Evolutionary conservation across 345 rosid species (phyloP).

Genomic region (Dipteronia sinensis): DNA sequence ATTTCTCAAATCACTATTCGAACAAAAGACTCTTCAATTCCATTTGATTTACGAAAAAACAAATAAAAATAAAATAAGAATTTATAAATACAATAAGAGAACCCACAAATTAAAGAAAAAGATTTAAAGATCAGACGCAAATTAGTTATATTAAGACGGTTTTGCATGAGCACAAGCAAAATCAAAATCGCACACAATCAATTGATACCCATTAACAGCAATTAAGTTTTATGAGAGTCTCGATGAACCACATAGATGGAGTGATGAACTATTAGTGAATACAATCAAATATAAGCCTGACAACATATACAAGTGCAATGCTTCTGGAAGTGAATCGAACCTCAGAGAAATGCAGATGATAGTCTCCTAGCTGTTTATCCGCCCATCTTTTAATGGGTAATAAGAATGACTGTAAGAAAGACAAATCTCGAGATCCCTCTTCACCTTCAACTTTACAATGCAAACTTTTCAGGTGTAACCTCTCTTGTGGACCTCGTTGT

Average conservation of each 20-base stretch:
- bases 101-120: not conserved
- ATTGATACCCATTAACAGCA: not conserved
- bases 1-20: not conserved
- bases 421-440: slow-evolving; percentile 48
- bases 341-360: slow-evolving; percentile 89
- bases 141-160: not conserved
- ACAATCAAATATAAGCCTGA: not conserved
- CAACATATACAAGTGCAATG: not conserved
- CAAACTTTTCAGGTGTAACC: slow-evolving; percentile 85
- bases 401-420: slow-evolving; percentile 85
- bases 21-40: not conserved
- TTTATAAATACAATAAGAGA: not conserved
- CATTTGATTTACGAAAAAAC: not conserved
- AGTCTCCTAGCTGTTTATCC: slow-evolving; percentile 84
- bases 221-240: not conserved
- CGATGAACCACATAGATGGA: not conserved
- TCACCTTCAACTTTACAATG: slow-evolving; percentile 62
- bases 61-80: not conserved
- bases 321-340: slow-evolving; percentile 39
- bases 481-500: slow-evolving; percentile 96
- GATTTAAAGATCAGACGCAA: not conserved
- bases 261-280: not conserved
- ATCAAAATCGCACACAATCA: not conserved
- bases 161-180: not conserved
- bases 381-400: slow-evolving; percentile 90